phyloP scores from a whole-genome alignment of 1,284 basidiomycete genomes.

The Mycena sp. region DNA sequence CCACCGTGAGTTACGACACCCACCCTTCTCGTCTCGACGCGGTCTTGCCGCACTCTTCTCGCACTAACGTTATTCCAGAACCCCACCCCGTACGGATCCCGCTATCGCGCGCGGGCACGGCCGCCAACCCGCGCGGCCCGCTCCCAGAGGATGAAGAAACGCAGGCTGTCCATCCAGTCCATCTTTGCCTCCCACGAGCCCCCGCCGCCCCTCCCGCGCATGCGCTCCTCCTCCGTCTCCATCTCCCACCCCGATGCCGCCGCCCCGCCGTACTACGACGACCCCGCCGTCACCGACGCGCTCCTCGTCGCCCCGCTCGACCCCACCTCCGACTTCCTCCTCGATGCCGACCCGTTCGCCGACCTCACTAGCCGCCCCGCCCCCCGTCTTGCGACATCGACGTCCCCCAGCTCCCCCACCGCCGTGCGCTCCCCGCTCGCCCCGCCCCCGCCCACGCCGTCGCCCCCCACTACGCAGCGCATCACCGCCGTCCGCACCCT shows the following conservation, averaged over 20 bases:
- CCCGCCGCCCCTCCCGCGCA: conserved; percentile 44
- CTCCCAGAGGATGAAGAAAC: conserved; percentile 50
- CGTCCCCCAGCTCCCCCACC: conserved; percentile 31
- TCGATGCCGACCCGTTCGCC: conserved; percentile 79
- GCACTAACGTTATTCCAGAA: no score
- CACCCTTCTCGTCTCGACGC: no score
- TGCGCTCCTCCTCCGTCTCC: conserved; percentile 21
- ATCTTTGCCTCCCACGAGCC: conserved; percentile 27
- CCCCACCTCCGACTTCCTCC: conserved; percentile 41
- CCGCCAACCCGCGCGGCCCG: background rate
- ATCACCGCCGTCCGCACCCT: conserved; percentile 33
- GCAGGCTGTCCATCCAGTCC: conserved; percentile 18
- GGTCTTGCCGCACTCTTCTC: no score
- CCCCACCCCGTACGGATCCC: no score
- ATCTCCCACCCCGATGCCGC: conserved; percentile 1
- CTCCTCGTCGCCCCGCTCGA: background rate
- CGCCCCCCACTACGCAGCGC: conserved; percentile 33
- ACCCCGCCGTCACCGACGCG: background rate
- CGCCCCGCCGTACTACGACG: conserved; percentile 16
- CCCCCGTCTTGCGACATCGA: conserved; percentile 1
- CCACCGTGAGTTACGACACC: no score
- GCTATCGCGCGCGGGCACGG: no score
- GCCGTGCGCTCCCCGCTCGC: conserved; percentile 29
- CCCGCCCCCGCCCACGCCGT: conserved; percentile 32
- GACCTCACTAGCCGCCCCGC: conserved; percentile 29